Percentiles rank a stretch among this genome's conserved stretches.
These are phyloP conservation scores for Hypoxylon sp. DNA, from an alignment of 2,329 filamentous ascomycete genomes.

Conservation along the genomic window DNA sequence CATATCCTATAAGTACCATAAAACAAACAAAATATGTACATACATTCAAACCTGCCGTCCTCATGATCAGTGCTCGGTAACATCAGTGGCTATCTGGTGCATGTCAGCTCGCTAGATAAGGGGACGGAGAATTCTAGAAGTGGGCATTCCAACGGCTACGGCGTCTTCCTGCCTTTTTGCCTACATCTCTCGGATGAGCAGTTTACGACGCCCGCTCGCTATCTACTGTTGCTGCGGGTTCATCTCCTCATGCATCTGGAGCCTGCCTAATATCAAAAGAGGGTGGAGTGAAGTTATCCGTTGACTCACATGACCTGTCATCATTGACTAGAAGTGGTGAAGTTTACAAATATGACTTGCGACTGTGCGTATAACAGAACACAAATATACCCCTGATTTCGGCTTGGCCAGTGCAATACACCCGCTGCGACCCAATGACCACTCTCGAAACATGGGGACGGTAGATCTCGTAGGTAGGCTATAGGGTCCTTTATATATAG, in stretches of 20 bases:
- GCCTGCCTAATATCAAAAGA: slow-evolving; percentile 38
- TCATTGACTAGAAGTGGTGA: slow-evolving; percentile 35
- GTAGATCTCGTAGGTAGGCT: slow-evolving; percentile 33
- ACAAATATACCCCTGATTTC: slow-evolving; percentile 40
- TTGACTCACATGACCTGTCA: slow-evolving; percentile 36
- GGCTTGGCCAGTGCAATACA: slow-evolving; percentile 31
- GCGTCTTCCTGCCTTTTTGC: slow-evolving; percentile 36
- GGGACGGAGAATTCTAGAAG: slow-evolving; percentile 33
- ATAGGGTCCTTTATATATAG: slow-evolving; percentile 35
- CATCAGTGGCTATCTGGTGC: slow-evolving; percentile 34
- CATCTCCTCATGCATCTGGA: slow-evolving; percentile 41
- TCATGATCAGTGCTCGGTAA: slow-evolving; percentile 30
- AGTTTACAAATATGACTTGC: slow-evolving; percentile 29
- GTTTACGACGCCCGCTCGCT: slow-evolving; percentile 18
- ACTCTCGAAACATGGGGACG: slow-evolving; percentile 29
- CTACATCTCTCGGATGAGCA: slow-evolving; percentile 41
- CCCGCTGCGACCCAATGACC: slow-evolving; percentile 30
- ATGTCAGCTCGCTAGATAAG: slow-evolving; percentile 36
- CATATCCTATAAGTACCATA: slow-evolving; percentile 43
- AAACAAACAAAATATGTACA: slow-evolving; percentile 32
- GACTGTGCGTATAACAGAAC: slow-evolving; percentile 37
- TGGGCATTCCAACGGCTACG: slow-evolving; percentile 38
- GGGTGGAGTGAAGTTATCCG: slow-evolving; percentile 41
- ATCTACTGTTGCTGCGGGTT: slow-evolving; percentile 13
- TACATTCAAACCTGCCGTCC: slow-evolving; percentile 22